Base-by-base conservation (phyloP, 164 flowering plant genomes). In the Magnolia kwangsiensis region DNA sequence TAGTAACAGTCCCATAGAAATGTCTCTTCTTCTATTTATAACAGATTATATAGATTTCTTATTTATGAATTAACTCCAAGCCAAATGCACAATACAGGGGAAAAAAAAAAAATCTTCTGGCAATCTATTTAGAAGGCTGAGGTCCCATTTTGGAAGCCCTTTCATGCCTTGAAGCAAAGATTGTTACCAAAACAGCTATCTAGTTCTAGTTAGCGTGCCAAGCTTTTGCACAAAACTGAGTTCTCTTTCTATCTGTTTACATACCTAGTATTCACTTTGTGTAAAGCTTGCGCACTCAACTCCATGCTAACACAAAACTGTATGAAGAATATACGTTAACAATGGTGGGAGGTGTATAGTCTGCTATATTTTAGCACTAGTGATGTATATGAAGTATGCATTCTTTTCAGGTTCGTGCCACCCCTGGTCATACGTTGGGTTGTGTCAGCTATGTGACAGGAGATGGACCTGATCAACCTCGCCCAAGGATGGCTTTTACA, bases 361-460 rank as follows among this genome's bases (percentile, higher is more conserved):
- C 18, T 55, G 61, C 61, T 55, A 16, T 16, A 55, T 55, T 55
- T 16, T 55, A 16, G 18, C 61, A 55, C 8, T 49, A 8, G 20
- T 50, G 16, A 49, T 4, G 11, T 45, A 71, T 45, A 50, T 71
- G 51, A 63, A 11, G 73, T 67, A 68, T 77, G 23, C 69, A 50
- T 27, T 69, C 27, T 31, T 69, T 76, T 75, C 88, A 95, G 99
- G 96, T 92, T 76, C 93, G 94, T 77, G 87, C 96, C 50, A 96
- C 99, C 67, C 99, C 99, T 51, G 98, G 99, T 8, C 99, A 93
- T 76, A 96, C 99, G 51, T 45, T 72, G 76, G 99, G 99, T 49
- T 96, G 99, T 88, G 89, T 96, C 69, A 94, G 98, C 24, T 94
- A 94, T 85, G 97, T 96, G 64, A 92, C 99, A 2, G 99, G 96